Percentiles rank a stretch among this genome's conserved stretches.
Conservation (phyloP, 23 red algal species). For the Gracilaria domingensis region DNA sequence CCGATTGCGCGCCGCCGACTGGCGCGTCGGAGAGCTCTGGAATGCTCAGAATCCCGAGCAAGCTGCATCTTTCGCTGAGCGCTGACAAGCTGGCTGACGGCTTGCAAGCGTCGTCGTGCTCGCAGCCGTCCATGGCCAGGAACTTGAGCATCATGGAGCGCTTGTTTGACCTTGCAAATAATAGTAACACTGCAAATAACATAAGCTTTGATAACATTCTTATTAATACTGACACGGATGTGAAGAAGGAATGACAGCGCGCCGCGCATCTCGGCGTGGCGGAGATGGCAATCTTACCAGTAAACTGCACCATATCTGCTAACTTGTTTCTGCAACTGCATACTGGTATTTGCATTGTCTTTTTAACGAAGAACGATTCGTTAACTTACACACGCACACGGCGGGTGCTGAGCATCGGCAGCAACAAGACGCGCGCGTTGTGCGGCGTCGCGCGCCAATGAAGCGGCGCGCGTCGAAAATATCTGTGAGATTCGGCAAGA, state of each 20-base stretch:
- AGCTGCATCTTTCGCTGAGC: conserved; percentile 63
- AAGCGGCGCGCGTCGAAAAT: too few species aligned
- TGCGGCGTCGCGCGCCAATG: too few species aligned
- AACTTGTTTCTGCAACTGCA: too few species aligned
- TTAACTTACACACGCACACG: too few species aligned
- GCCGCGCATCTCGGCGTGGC: too few species aligned
- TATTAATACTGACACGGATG: neutral
- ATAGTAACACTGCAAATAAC: conserved; percentile 16
- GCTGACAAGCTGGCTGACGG: conserved; percentile 27
- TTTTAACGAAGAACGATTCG: too few species aligned
- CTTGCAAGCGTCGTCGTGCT: neutral
- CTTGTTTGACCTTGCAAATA: conserved; percentile 46
- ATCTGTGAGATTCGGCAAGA: too few species aligned
- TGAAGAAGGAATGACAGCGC: neutral
- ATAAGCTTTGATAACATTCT: conserved; percentile 22
- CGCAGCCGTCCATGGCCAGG: conserved; percentile 36
- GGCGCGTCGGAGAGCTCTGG: neutral
- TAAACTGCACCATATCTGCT: too few species aligned
- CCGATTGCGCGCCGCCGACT: neutral
- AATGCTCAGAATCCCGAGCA: conserved; percentile 60
- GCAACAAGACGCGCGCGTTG: too few species aligned
- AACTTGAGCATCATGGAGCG: conserved; percentile 58
- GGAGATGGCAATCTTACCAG: neutral
- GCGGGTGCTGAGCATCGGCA: too few species aligned
- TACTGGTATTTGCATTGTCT: too few species aligned